Evolutionary conservation across 495 filamentous ascomycete species (phyloP).

Genomic region (Coniosporium apollinis): DNA sequence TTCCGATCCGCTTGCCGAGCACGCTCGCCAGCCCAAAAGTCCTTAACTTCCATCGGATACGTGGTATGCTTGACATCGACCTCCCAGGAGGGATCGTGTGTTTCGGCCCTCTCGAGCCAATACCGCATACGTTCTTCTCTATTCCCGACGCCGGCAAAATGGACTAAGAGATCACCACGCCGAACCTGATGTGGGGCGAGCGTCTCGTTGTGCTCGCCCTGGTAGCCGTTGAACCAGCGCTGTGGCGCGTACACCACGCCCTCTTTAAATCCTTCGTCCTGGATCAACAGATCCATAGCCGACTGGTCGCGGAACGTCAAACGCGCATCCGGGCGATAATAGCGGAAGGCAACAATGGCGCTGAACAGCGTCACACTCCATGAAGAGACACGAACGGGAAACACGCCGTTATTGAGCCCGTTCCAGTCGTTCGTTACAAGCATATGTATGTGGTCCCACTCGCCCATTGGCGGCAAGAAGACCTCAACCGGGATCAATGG

Average conservation of each 20-base stretch:
- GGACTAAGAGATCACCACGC: slow-evolving; percentile 22
- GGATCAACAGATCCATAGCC: slow-evolving; percentile 18
- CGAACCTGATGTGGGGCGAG: slow-evolving; percentile 17
- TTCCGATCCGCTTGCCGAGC: slow-evolving; percentile 5
- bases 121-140: slow-evolving; percentile 18
- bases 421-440: slow-evolving; percentile 35
- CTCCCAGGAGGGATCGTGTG: slow-evolving; percentile 26
- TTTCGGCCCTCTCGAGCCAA: slow-evolving; percentile 21
- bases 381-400: slow-evolving; percentile 30
- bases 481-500: slow-evolving; percentile 32
- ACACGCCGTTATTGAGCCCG: slow-evolving; percentile 39
- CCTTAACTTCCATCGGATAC: slow-evolving; percentile 21
- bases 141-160: slow-evolving; percentile 20
- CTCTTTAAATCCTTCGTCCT: slow-evolving; percentile 17
- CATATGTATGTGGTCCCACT: slow-evolving; percentile 29
- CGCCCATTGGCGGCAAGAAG: slow-evolving; percentile 31
- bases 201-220: slow-evolving; percentile 16
- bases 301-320: slow-evolving; percentile 24
- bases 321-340: slow-evolving; percentile 23
- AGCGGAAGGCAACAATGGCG: slow-evolving; percentile 27
- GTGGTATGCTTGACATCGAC: slow-evolving; percentile 19
- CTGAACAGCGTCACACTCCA: slow-evolving; percentile 35
- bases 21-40: slow-evolving; percentile 21
- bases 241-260: slow-evolving; percentile 17
- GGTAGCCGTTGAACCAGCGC: slow-evolving; percentile 28